A percentile compares a stretch with the other conserved stretches of the same genome.
phyloP scores from a whole-genome alignment of 345 rosid genomes.

The Populus pruinosa region DNA sequence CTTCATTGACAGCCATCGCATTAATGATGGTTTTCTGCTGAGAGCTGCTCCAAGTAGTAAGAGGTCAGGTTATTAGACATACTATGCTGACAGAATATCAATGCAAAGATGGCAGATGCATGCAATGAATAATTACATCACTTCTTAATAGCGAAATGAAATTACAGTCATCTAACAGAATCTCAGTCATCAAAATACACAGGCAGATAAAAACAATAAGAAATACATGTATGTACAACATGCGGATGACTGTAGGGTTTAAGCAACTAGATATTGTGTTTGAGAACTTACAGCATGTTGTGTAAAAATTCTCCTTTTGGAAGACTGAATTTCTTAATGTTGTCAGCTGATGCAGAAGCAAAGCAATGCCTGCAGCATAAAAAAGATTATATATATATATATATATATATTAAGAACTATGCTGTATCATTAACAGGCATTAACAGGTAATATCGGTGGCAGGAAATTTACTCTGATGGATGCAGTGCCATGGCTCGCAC shows the following conservation, averaged over 20 bases:
- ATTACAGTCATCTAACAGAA: neutral
- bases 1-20: constrained; percentile 92
- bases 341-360: constrained; percentile 98
- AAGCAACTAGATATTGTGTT: constrained; percentile 6
- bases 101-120: neutral
- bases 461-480: constrained; percentile 75
- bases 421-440: no score
- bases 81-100: neutral
- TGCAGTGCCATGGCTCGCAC: constrained; percentile 93
- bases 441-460: constrained; percentile 1
- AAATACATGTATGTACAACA: neutral
- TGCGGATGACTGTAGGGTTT: neutral
- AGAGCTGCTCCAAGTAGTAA: constrained; percentile 51
- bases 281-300: constrained; percentile 89
- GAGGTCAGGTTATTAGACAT: neutral
- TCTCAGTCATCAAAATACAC: neutral
- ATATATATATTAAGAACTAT: no score
- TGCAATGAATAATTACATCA: no score
- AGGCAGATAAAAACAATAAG: neutral
- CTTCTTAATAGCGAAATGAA: neutral
- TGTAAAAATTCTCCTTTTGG: constrained; percentile 90
- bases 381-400: no score
- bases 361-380: constrained; percentile 60
- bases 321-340: constrained; percentile 84
- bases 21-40: constrained; percentile 96